Base-by-base conservation (phyloP, 2,329 filamentous ascomycete species). In the Dothistroma septosporum region DNA sequence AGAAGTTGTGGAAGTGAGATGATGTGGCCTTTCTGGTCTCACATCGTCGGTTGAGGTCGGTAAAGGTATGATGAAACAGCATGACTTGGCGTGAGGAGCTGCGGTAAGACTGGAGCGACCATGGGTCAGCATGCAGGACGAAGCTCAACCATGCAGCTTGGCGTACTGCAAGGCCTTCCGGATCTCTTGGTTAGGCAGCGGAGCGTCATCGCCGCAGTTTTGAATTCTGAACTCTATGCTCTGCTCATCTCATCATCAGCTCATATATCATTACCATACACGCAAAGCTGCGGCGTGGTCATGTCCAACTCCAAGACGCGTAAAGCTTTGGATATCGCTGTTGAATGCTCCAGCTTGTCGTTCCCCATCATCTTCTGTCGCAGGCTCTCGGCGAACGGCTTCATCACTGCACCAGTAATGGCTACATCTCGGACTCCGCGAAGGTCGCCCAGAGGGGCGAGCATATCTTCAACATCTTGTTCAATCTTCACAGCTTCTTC, bases 391-490 rank as follows among this genome's bases (percentile, higher is more conserved):
- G 72, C 75, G 62, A 76, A 79, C 19, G 69, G 72, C 21, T 74
- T 68, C 35, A 71, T 75, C 6, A 80, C 75, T 1, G 73, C 69
- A 21, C 78, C 78, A 14, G 68, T 73, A 12, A 80, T 68, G 14
- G 67, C 62, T 4, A 71, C 73, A 22, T 74, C 70, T 5, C 74
- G 68, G 6, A 79, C 74, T 0, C 72, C 74, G 48, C 68, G 63
- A 28, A 80, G 62, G 55, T 68, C 62, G 28, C 68, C 68, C 41
- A 80, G 76, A 1, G 78, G 78, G 59, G 77, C 73, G 4, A 81
- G 68, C 55, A 80, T 76, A 1, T 70, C 70, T 61, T 79, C 75
- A 9, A 77, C 69, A 37, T 75, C 72, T 19, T 71, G 67, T 8
- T 68, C 70, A 12, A 74, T 73, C 59, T 70, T 61, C 6, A 61